Evolutionary conservation across 2,329 filamentous ascomycete genomes (phyloP).

Genomic region (Paecilomyces dactylethromorphus): DNA sequence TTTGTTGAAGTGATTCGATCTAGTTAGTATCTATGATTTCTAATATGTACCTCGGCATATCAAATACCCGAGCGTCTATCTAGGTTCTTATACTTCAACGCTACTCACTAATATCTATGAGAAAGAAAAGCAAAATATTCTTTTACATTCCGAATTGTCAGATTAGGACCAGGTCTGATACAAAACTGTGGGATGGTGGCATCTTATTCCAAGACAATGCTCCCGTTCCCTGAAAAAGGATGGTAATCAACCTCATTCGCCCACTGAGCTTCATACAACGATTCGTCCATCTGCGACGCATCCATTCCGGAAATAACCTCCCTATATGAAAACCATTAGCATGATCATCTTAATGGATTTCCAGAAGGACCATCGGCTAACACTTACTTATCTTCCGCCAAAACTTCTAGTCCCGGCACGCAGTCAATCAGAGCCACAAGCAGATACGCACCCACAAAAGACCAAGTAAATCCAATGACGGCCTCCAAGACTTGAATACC

Average conservation of each 20-base stretch:
- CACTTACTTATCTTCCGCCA: slow-evolving; percentile 48
- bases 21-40: no score
- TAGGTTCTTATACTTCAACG: no score
- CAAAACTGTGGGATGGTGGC: neutral
- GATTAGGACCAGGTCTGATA: neutral
- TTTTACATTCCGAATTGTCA: no score
- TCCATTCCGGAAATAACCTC: slow-evolving; percentile 45
- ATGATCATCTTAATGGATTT: neutral
- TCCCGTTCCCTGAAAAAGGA: slow-evolving; percentile 6
- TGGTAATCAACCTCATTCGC: slow-evolving; percentile 22
- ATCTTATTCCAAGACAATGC: neutral
- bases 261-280: slow-evolving; percentile 33
- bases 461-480: slow-evolving; percentile 46
- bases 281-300: slow-evolving; percentile 46
- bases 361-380: neutral
- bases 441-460: slow-evolving; percentile 43
- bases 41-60: no score
- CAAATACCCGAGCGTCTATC: no score
- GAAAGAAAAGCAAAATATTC: no score
- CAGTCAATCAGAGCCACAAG: slow-evolving; percentile 48
- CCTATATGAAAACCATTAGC: neutral
- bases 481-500: slow-evolving; percentile 48
- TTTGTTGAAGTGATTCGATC: no score
- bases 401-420: slow-evolving; percentile 46
- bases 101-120: no score